A percentile compares a stretch with the other conserved stretches of the same genome.
Conservation (phyloP, 805 yeast species). For the Lachancea thermotolerans region DNA sequence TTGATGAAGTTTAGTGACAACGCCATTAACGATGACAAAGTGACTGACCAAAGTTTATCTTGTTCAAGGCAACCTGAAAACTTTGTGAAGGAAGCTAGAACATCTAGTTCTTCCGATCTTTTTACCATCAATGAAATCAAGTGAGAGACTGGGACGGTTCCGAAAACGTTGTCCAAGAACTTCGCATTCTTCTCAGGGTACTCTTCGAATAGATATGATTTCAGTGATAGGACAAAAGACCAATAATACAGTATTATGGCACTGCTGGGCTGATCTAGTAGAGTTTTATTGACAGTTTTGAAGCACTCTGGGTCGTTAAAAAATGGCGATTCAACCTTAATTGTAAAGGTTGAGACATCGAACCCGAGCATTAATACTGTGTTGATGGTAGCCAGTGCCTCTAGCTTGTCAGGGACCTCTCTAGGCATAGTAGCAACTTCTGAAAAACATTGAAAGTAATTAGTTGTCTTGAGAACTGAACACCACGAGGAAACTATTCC, state of each 20-base stretch:
- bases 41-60: constrained; percentile 47
- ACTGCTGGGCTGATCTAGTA: constrained; percentile 35
- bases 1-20: constrained; percentile 41
- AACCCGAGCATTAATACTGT: constrained; percentile 52
- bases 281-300: constrained; percentile 34
- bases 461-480: constrained; percentile 36
- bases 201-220: constrained; percentile 40
- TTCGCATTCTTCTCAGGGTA: constrained; percentile 22
- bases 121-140: constrained; percentile 30
- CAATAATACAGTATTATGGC: constrained; percentile 56
- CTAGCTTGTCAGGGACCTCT: constrained; percentile 29
- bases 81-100: constrained; percentile 39
- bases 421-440: constrained; percentile 5
- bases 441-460: constrained; percentile 20
- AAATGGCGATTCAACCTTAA: constrained; percentile 35
- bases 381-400: constrained; percentile 42
- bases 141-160: constrained; percentile 12
- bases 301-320: constrained; percentile 37
- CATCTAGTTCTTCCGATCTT: constrained; percentile 35
- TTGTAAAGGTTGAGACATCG: constrained; percentile 40
- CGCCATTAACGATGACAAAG: constrained; percentile 32
- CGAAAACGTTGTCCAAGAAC: constrained; percentile 12
- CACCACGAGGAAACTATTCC: constrained; percentile 49
- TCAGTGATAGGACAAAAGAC: constrained; percentile 55
- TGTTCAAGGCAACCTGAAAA: constrained; percentile 39